Percentiles rank a stretch among this genome's conserved stretches.
These are phyloP conservation scores for Cladosporium phlei DNA, from an alignment of 2,329 filamentous ascomycete species.

Conservation along the genomic window DNA sequence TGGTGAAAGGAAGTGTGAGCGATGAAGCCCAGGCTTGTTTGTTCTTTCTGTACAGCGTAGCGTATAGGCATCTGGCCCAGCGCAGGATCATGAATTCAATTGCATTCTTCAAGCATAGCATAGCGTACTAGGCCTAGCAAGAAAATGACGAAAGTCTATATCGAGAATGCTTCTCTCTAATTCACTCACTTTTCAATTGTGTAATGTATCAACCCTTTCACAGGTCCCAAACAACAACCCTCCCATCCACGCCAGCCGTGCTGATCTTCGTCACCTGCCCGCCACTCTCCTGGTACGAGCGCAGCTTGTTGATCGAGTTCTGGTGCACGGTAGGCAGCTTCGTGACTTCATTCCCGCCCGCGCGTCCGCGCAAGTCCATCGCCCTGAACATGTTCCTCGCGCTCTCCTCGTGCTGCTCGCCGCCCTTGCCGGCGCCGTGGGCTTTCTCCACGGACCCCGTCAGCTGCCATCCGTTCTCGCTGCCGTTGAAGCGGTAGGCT, in stretches of 20 bases:
- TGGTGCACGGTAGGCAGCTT: constrained; percentile 94
- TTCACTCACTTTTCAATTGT: too few species aligned
- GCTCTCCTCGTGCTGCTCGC: constrained; percentile 73
- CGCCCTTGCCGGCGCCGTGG: constrained; percentile 32
- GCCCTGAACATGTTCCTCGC: constrained; percentile 97
- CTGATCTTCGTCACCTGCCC: constrained; percentile 66
- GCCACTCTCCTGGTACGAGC: constrained; percentile 65
- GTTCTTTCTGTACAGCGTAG: neutral
- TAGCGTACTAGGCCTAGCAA: neutral
- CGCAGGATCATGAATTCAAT: neutral
- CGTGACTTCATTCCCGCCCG: constrained; percentile 71
- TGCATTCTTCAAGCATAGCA: neutral
- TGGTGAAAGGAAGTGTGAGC: too few species aligned
- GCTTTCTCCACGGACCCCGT: constrained; percentile 71
- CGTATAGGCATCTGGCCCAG: neutral
- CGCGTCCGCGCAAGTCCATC: constrained; percentile 96
- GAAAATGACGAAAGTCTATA: neutral
- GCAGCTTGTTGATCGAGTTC: constrained; percentile 85
- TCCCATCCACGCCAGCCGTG: constrained; percentile 50
- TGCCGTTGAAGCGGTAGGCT: constrained; percentile 81
- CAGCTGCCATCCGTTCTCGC: constrained; percentile 75
- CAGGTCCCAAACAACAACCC: constrained; percentile 45
- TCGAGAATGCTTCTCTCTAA: too few species aligned
- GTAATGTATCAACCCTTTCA: constrained; percentile 26
- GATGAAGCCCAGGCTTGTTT: neutral